Conservation (phyloP, 108 stramenopile genomes). For the Cylindrotheca fusiformis region DNA sequence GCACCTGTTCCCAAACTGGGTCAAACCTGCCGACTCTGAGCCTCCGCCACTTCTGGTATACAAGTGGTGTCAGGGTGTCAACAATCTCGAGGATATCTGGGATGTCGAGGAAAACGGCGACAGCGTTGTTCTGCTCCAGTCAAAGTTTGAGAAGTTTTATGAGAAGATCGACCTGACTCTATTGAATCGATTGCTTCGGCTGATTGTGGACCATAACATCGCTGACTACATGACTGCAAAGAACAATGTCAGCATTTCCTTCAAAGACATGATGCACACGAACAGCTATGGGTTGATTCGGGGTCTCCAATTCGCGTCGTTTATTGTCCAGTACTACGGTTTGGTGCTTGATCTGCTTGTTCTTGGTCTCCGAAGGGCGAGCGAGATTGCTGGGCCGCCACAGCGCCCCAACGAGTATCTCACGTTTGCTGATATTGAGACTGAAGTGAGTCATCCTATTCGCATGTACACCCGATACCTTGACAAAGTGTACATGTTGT, state of each 20-base stretch:
- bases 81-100: constrained; percentile 98
- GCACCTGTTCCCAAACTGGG: constrained; percentile 94
- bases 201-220: constrained; percentile 99
- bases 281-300: constrained; percentile 97
- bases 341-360: constrained; percentile 95
- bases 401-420: constrained; percentile 97
- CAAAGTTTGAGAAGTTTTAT: constrained; percentile 96
- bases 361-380: constrained; percentile 94
- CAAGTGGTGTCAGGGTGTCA: constrained; percentile 99
- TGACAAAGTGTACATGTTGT: constrained; percentile 96
- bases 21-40: constrained; percentile 98
- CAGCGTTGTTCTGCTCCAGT: constrained; percentile 95
- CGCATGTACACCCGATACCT: constrained; percentile 98
- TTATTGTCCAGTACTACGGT: constrained; percentile 98
- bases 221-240: constrained; percentile 99
- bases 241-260: constrained; percentile 94
- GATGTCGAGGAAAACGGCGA: constrained; percentile 90
- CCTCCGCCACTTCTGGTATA: constrained; percentile 98
- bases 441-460: constrained; percentile 95
- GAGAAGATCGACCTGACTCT: constrained; percentile 98
- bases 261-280: constrained; percentile 99
- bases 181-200: constrained; percentile 93
- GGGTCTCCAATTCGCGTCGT: constrained; percentile 95
- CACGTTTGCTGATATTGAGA: constrained; percentile 92
- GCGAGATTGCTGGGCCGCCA: constrained; percentile 96